phyloP scores from a whole-genome alignment of 768 basidiomycete genomes.

The Paxillus rubicundulus region DNA sequence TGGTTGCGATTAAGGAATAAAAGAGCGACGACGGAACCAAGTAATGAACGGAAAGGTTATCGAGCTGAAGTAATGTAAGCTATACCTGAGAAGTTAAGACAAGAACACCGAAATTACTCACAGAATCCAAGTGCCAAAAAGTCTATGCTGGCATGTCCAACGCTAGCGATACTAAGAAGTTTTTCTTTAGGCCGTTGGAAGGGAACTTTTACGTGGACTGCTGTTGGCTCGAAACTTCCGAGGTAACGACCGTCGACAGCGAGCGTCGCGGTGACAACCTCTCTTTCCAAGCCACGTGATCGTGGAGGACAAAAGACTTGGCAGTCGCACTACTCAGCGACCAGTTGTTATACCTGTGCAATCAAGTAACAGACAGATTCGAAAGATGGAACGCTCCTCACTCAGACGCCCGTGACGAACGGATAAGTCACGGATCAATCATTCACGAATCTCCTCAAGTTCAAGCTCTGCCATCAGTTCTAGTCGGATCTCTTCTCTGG shows the following conservation, averaged over 20 bases:
- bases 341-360: no score
- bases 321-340: no score
- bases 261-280: constrained; percentile 10
- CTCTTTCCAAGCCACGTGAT: background rate
- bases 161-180: background rate
- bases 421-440: no score
- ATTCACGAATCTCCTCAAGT: no score
- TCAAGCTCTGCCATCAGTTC: no score
- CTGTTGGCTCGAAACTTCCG: background rate
- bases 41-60: constrained; percentile 13
- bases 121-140: background rate
- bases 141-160: background rate
- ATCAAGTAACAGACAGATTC: no score
- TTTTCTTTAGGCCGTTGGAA: background rate
- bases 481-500: no score
- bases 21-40: constrained; percentile 7
- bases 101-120: background rate
- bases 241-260: background rate
- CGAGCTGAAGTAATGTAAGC: constrained; percentile 6
- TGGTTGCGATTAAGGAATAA: constrained; percentile 7
- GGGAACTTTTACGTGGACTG: background rate
- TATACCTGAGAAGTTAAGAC: background rate
- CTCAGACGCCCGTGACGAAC: no score
- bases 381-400: no score
- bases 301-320: background rate